Evolutionary conservation across 306 rosid genomes (phyloP).

Genomic region (Gynostemma pentaphyllum): DNA sequence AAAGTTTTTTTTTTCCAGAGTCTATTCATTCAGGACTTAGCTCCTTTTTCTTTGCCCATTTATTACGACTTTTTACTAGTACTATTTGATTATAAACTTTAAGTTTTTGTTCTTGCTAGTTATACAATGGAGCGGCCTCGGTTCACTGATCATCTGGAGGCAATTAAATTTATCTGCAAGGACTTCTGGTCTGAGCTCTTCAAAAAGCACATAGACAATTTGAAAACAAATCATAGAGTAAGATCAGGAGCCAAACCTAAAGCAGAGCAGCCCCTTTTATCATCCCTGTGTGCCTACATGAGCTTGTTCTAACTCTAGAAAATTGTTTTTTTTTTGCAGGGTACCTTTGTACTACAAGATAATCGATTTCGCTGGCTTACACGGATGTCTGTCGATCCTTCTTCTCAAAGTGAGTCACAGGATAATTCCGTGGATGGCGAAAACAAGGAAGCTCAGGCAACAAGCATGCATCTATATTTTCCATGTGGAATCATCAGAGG

Average conservation of each 20-base stretch:
- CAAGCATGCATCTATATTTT: constrained; percentile 90
- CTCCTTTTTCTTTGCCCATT: not conserved
- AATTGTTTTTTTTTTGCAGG: constrained; percentile 34
- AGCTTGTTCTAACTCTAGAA: not conserved
- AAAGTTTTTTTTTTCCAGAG: not conserved
- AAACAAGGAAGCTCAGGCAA: constrained; percentile 51
- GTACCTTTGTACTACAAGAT: constrained; percentile 95
- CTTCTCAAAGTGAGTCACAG: constrained; percentile 41
- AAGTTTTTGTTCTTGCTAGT: constrained; percentile 22
- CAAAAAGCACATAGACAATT: constrained; percentile 96
- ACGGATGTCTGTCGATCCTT: constrained; percentile 64
- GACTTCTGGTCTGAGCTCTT: constrained; percentile 98
- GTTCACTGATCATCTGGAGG: constrained; percentile 84
- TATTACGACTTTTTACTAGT: not conserved
- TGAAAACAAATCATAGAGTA: constrained; percentile 92
- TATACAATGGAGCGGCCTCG: constrained; percentile 95
- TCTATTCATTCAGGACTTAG: not conserved
- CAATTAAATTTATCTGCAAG: constrained; percentile 95
- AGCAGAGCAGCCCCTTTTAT: not conserved
- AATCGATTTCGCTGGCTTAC: constrained; percentile 78
- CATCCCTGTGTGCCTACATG: not conserved
- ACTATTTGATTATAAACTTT: not conserved
- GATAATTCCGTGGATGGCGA: constrained; percentile 44
- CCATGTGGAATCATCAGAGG: constrained; percentile 96
- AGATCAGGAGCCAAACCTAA: constrained; percentile 13